Conservation (phyloP, 1,284 basidiomycete genomes). For the Trichosporon faecale region DNA sequence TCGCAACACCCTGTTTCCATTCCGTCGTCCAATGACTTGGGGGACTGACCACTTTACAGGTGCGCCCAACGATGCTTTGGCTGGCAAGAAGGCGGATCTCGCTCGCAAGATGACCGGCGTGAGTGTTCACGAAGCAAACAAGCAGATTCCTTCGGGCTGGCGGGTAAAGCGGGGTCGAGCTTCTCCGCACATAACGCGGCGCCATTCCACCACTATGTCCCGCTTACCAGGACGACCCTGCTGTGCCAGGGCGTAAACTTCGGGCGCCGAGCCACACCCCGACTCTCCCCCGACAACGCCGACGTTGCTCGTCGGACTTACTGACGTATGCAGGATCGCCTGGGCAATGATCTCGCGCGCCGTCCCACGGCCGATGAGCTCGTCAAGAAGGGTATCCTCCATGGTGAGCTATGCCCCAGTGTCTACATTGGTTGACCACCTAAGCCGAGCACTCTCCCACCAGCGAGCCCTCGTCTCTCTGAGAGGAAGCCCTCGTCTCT, state of each 20-base stretch:
- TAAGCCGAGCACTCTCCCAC: conserved; percentile 1
- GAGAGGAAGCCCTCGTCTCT: background rate
- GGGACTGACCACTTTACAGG: background rate
- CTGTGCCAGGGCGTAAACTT: background rate
- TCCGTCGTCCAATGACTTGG: background rate
- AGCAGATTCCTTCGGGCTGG: too few relatives aligned
- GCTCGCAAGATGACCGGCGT: conserved; percentile 56
- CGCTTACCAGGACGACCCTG: background rate
- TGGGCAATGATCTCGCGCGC: conserved; percentile 63
- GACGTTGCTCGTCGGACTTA: background rate
- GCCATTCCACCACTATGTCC: background rate
- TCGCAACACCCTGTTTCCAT: background rate
- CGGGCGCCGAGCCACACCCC: background rate
- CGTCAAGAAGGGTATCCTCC: conserved; percentile 68
- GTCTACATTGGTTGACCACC: background rate
- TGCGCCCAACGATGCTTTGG: conserved; percentile 60
- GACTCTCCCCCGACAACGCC: too few relatives aligned
- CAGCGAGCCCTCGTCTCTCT: background rate
- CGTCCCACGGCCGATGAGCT: conserved; percentile 67
- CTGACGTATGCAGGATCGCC: conserved; percentile 58
- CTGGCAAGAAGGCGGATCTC: conserved; percentile 66
- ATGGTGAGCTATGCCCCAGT: conserved; percentile 51
- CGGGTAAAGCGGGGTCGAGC: too few relatives aligned
- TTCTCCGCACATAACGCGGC: too few relatives aligned
- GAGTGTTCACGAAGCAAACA: background rate